Base-by-base conservation (phyloP, 495 filamentous ascomycete genomes). In the Stereocaulon alpinum region DNA sequence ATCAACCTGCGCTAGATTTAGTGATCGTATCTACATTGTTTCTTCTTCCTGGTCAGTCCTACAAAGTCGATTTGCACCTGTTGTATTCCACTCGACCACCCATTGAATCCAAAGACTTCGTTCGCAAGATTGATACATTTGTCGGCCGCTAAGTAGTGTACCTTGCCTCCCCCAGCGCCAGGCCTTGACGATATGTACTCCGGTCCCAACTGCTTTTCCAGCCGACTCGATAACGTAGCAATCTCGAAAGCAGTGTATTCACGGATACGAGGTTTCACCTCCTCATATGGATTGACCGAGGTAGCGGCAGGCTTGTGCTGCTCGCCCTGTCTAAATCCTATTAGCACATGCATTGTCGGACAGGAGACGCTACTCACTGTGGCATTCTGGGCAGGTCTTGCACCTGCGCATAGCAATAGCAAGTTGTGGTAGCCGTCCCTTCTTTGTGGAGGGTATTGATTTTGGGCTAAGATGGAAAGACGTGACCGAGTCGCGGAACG, bases 91-190 rank as follows among this genome's bases (percentile, higher is more conserved):
- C 87, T 93, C 14, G 88, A 94, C 93, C 93, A 99, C 47, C 93
- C 93, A 72, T 97, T 96, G 76, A 99, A 99, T 10, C 93, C 93
- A 72, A 99, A 96, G 4, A 97, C 87, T 65, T 99, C 90, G 67
- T 99, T 99, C 40, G 93, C 93, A 40, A 99, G 84, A 54, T 86
- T 87, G 64, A 99, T 97, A 69, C 84, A 88, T 73, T 97, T 97
- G 64, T 97, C 90, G 6, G 88, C 90, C 12, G 87, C 81, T 32
- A 99, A 77, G 72, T 99, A 97, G 67, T 93, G 87, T 18, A 97
- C 85, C 70, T 88, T 92, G 58, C 83, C 81, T 43, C 90, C 91
- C 0, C 82, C 83, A 6, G 88, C 82, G 18, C 94, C 93, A 17
- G 85, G 76, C 65, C 93, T 78, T 6, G 86, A 79, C 2, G 91